Evolutionary conservation across 2,329 filamentous ascomycete genomes (phyloP), one percentile per base, ranked within the genome.

Genomic region (Aspergillus novoparasiticus): DNA sequence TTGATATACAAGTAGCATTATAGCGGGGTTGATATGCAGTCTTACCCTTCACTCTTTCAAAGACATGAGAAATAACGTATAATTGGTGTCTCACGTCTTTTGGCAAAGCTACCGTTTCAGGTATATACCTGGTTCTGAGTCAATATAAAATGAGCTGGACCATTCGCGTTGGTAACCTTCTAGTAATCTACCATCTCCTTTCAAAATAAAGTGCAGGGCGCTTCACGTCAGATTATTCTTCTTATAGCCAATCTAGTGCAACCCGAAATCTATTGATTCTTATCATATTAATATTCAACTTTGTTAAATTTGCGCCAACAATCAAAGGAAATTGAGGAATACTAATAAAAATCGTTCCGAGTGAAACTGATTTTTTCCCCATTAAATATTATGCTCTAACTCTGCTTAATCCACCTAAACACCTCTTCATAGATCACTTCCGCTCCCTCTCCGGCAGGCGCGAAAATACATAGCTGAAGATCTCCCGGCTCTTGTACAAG

Each of bases 401-500:
- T 34, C 19, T 51, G 19, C 48, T 10, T 32, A 51, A 10, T 3
- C 16, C 19, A 21, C 48, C 28, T 6, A 5, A 50, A 50, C 45
- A 21, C 45, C 50, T 43, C 45, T 59, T 60, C 57, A 5, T 39
- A 14, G n/a, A 39, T 55, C 51, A 41, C 21, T 55, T 55, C 3
- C 51, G 51, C 21, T 55, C 60, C 58, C 72, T 73, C 56, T 74
- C 74, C 43, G 82, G 81, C 69, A 95, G 75, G 67, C 89, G 87
- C 68, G 84, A 82, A 80, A 99, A 99, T 6, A 98, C 92, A 74
- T 87, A 87, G 66, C 89, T 89, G 71, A 99, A 95, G 64, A 99
- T 97, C 78, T 95, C 93, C 67, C 94, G 87, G 67, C 93, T 95
- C 80, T 96, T 97, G 64, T 93, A 87, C 71, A 99, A 75, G 78